A percentile compares a stretch with the other conserved stretches of the same genome.
phyloP scores from a whole-genome alignment of 306 rosid species.

The Betula pendula region DNA sequence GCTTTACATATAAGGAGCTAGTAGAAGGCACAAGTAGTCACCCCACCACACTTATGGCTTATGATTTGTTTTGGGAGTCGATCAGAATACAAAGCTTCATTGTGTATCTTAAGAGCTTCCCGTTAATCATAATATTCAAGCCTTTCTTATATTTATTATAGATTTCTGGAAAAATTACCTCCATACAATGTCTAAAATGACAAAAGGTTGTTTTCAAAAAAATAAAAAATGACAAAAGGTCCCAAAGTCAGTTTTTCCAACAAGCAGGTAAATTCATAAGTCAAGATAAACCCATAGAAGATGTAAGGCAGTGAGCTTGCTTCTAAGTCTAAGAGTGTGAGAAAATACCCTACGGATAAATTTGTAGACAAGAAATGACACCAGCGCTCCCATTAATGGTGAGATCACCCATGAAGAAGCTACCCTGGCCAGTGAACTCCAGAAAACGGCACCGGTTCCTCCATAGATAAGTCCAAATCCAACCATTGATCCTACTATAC shows the following conservation, averaged over 20 bases:
- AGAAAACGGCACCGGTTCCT: conserved; percentile 87
- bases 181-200: neutral
- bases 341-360: conserved; percentile 86
- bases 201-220: too few species aligned
- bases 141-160: neutral
- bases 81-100: neutral
- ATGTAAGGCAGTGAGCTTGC: conserved; percentile 14
- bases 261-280: neutral
- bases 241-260: neutral
- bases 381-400: conserved; percentile 86
- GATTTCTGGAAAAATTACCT: neutral
- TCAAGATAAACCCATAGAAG: conserved; percentile 1
- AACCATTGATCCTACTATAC: conserved; percentile 98
- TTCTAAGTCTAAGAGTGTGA: conserved; percentile 17
- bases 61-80: conserved; percentile 6
- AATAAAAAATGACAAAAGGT: neutral
- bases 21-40: neutral
- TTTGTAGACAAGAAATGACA: conserved; percentile 89
- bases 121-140: neutral
- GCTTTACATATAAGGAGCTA: neutral
- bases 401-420: conserved; percentile 91
- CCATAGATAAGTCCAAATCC: conserved; percentile 92
- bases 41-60: neutral
- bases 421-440: conserved; percentile 95
- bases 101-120: too few species aligned